Conservation (phyloP, 352 stramenopile species). For the Phytophthora ramorum region DNA sequence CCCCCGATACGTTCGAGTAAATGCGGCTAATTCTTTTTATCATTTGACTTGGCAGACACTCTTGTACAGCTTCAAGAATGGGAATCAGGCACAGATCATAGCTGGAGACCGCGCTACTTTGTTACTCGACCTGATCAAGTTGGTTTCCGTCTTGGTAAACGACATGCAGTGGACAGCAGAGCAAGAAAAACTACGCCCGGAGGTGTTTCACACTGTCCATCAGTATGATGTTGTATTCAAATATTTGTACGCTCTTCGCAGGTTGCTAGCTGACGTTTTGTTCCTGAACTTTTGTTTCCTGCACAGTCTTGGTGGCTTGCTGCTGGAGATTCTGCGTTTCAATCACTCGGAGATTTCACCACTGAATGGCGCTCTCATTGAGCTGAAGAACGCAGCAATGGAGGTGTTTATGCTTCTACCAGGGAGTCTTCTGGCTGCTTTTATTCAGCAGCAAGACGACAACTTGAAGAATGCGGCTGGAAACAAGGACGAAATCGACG, state of each 20-base stretch:
- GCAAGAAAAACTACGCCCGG: conserved; percentile 32
- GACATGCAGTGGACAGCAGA: conserved; percentile 54
- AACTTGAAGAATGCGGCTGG: not conserved
- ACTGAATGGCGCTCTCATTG: conserved; percentile 38
- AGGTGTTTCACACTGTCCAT: conserved; percentile 36
- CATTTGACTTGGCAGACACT: conserved; percentile 43
- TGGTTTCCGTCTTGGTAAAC: conserved; percentile 67
- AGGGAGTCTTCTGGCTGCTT: conserved; percentile 43
- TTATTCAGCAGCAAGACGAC: conserved; percentile 49
- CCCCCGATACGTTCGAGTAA: not conserved
- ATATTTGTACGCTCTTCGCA: not conserved
- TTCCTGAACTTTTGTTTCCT: not conserved
- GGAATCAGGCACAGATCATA: conserved; percentile 23
- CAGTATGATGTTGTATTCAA: conserved; percentile 16
- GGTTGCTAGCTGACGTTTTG: not conserved
- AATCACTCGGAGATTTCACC: conserved; percentile 37
- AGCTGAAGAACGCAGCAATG: conserved; percentile 68
- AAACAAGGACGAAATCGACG: not conserved
- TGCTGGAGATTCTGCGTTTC: conserved; percentile 54
- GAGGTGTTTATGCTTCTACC: conserved; percentile 76
- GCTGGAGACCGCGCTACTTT: conserved; percentile 35
- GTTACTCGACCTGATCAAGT: conserved; percentile 61
- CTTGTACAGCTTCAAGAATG: conserved; percentile 39
- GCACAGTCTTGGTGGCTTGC: conserved; percentile 47
- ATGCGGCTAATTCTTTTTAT: not conserved